Evolutionary conservation across 2,329 filamentous ascomycete species (phyloP).

Genomic region (Epichloe gansuensis): DNA sequence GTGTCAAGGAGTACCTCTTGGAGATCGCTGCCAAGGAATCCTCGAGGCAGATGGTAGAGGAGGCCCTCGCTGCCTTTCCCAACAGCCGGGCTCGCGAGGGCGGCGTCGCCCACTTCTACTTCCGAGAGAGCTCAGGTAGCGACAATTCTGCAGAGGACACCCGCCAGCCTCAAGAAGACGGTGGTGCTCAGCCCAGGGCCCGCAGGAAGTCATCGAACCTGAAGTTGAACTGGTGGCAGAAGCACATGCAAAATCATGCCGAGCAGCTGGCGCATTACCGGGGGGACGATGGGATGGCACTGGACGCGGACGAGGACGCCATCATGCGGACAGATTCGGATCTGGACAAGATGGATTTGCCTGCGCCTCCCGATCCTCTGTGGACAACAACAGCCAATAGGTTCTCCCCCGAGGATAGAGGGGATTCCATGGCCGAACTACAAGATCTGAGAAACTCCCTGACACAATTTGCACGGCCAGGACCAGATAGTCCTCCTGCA

Average conservation of each 20-base stretch:
- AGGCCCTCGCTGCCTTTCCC: constrained; percentile 63
- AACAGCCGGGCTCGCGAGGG: constrained; percentile 57
- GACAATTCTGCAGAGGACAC: constrained; percentile 32
- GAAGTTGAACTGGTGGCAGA: constrained; percentile 59
- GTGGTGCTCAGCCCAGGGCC: constrained; percentile 15
- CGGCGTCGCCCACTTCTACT: constrained; percentile 58
- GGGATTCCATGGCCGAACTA: constrained; percentile 15
- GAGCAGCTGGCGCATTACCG: constrained; percentile 45
- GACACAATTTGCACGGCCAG: constrained; percentile 13
- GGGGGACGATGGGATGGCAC: constrained; percentile 13
- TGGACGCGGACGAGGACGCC: constrained; percentile 14
- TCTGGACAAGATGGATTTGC: constrained; percentile 29
- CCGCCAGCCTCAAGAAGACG: constrained; percentile 18
- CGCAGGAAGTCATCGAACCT: constrained; percentile 50
- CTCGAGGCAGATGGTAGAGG: constrained; percentile 66
- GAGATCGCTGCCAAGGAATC: constrained; percentile 69
- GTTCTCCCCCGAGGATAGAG: constrained; percentile 14
- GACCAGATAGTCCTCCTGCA: constrained; percentile 6
- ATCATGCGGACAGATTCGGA: constrained; percentile 27
- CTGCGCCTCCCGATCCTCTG: constrained; percentile 26
- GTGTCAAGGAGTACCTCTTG: constrained; percentile 63
- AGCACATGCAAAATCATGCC: constrained; percentile 68
- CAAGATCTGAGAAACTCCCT: constrained; percentile 11
- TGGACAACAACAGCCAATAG: constrained; percentile 28
- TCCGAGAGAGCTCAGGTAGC: constrained; percentile 49